Evolutionary conservation across 805 yeast species (phyloP), one percentile per base, ranked within the genome.

Genomic region (Lipomyces orientalis): DNA sequence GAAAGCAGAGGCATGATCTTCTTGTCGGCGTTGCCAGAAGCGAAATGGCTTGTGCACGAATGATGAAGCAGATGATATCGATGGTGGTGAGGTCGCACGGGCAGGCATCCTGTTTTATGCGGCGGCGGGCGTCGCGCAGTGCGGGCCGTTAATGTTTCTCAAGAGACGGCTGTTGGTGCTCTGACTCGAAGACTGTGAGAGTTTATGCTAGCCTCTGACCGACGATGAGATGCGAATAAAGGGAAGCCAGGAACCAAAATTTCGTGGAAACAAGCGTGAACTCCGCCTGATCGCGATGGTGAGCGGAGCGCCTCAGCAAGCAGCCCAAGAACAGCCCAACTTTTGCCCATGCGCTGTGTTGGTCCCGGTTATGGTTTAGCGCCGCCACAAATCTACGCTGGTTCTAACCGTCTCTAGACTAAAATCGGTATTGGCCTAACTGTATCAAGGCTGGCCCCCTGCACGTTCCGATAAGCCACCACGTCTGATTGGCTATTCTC

Each of bases 1-100:
- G 43, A 54, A 60, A 4, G 69, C 65, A 6, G 71, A 68, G 8
- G 65, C 60, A 33, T 60, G 66, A 39, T 68, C 71, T 19, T 69
- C 70, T 35, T 62, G 71, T 52, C 64, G 65, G 35, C 70, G 65
- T 54, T 69, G 70, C 72, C 72, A 69, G 58, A 69, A 69, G 4
- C 72, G 46, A 60, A 69, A 69, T 14, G 72, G 72, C 62, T 67
- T 63, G 64, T 65, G 71, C 55, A 69, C 72, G 51, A 68, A 64
- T 31, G 72, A 69, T 43, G 72, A 69, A 10, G 72, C 72, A 25
- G 72, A 69, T n/a, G 72, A 66, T 65, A 69, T 69, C 39, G 72
- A 69, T 29, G 72, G 72, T 34, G 68, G 70, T 25, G 70, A 66
- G 14, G 68, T 64, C 8, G 72, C 69, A 29, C 72, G 65, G 54